phyloP scores from a whole-genome alignment of 441 rosid species.

The Adansonia rubrostipa region DNA sequence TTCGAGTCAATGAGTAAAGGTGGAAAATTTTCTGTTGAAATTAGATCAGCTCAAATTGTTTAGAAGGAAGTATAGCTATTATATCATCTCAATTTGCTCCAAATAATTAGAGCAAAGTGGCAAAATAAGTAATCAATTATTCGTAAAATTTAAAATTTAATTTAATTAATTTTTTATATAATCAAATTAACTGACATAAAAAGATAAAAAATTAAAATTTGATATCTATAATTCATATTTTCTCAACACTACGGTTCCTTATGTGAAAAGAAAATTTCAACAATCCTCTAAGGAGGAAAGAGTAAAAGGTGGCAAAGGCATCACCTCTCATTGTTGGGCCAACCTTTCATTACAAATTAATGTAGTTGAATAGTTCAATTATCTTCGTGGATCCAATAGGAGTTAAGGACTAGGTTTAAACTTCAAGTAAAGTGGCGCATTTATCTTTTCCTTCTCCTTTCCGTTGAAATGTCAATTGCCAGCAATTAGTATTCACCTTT shows the following conservation, averaged over 20 bases:
- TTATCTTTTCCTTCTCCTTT: neutral
- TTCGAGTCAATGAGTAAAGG: neutral
- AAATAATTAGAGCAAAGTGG: neutral
- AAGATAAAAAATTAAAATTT: no score
- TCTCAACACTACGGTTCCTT: no score
- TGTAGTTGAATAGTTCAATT: neutral
- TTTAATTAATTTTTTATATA: no score
- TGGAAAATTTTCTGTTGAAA: no score
- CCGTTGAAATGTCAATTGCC: slow-evolving; percentile 5
- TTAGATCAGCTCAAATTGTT: neutral
- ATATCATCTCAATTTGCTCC: neutral
- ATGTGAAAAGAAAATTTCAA: neutral
- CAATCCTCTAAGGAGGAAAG: neutral
- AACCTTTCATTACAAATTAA: neutral
- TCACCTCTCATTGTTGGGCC: neutral
- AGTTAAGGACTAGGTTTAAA: no score
- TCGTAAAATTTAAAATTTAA: no score
- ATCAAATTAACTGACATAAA: no score
- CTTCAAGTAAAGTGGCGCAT: neutral
- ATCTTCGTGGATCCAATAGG: neutral
- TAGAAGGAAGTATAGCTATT: neutral
- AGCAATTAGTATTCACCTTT: no score
- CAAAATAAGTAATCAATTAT: no score
- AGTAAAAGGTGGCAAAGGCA: neutral
- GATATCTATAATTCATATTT: no score